A percentile compares a stretch with the other conserved stretches of the same genome.
These are phyloP conservation scores for Eucalyptus fibrosa DNA, from an alignment of 345 rosid genomes.

Conservation along the genomic window DNA sequence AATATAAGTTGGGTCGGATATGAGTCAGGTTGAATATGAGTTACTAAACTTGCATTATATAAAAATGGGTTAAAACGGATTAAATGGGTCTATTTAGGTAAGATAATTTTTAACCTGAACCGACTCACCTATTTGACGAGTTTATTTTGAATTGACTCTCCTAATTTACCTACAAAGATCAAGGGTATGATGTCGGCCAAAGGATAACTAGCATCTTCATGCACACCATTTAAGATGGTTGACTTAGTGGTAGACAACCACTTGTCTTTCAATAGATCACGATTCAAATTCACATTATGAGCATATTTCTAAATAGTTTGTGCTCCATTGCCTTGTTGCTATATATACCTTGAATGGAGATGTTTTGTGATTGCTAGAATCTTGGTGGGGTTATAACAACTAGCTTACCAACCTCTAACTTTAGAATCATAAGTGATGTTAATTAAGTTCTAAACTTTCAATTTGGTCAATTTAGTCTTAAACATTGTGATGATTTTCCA, in stretches of 20 bases:
- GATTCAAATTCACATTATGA: not conserved
- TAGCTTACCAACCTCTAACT: not conserved
- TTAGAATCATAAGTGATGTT: not conserved
- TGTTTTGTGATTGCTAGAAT: not conserved
- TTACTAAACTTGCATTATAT: too few relatives aligned
- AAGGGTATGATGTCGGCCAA: not conserved
- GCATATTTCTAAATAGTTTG: not conserved
- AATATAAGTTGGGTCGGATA: too few relatives aligned
- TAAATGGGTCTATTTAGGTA: too few relatives aligned
- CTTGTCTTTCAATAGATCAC: not conserved
- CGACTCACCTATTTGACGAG: accelerated
- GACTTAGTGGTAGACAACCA: not conserved
- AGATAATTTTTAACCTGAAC: too few relatives aligned
- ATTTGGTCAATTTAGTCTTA: not conserved
- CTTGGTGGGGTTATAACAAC: not conserved
- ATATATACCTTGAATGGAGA: not conserved
- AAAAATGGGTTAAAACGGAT: too few relatives aligned
- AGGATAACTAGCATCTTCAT: not conserved
- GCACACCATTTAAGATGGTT: not conserved
- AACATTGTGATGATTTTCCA: not conserved
- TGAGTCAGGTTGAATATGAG: accelerated
- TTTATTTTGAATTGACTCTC: not conserved
- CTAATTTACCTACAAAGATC: not conserved
- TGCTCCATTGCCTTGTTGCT: not conserved
- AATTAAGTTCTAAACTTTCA: not conserved